phyloP scores from a whole-genome alignment of 768 basidiomycete genomes.

The Lepiota brunneoincarnata region DNA sequence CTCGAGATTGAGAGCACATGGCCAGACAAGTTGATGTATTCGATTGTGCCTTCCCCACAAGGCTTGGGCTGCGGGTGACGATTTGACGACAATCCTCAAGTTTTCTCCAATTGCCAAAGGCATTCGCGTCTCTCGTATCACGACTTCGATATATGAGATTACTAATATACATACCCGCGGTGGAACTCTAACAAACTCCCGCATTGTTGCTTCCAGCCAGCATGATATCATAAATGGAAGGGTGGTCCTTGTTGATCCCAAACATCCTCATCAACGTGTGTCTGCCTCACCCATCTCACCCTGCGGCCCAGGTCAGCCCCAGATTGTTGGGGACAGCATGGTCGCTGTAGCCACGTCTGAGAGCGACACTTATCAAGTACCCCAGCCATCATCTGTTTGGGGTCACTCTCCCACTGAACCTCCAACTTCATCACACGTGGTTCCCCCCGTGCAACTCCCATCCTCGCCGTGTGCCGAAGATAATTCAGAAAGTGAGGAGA shows the following conservation, averaged over 20 bases:
- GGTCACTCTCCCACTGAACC: neutral
- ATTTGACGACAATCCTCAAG: slow-evolving; percentile 77
- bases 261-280: slow-evolving; percentile 16
- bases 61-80: slow-evolving; percentile 91
- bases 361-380: neutral
- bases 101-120: slow-evolving; percentile 88
- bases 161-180: slow-evolving; percentile 57
- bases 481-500: slow-evolving; percentile 11
- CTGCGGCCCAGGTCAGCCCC: neutral
- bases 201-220: slow-evolving; percentile 56
- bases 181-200: slow-evolving; percentile 57
- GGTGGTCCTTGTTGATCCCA: slow-evolving; percentile 37
- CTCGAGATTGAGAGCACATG: slow-evolving; percentile 96
- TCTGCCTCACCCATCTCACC: neutral
- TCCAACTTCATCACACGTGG: neutral
- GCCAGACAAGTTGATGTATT: slow-evolving; percentile 97
- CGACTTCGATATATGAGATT: slow-evolving; percentile 72
- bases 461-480: neutral
- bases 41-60: slow-evolving; percentile 92
- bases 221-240: slow-evolving; percentile 69
- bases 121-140: slow-evolving; percentile 62
- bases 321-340: slow-evolving; percentile 1
- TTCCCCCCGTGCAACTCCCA: neutral
- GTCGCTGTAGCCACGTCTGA: neutral
- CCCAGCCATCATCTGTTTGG: neutral